Base-by-base conservation (phyloP, 1,284 basidiomycete species). In the Sporisorium exsertum region DNA sequence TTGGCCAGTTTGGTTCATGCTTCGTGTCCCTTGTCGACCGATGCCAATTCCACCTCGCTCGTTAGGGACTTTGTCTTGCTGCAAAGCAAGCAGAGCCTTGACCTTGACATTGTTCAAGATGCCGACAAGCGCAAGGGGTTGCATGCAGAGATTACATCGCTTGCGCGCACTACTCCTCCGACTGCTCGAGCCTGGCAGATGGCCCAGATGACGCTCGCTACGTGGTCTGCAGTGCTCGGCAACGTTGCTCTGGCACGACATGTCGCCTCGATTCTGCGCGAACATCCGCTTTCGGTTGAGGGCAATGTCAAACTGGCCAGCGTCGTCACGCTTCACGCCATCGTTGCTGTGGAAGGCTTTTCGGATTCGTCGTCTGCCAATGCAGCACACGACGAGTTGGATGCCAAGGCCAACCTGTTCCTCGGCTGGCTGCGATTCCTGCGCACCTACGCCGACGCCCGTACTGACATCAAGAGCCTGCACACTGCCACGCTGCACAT, bases 371-470 rank as follows among this genome's bases (percentile, higher is more conserved):
- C 50, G 37, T 43, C n/a, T 6, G 40, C 7, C 16, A 10, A 22
- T 7, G 20, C 32, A 24, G 33, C 70, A 4, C 33, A 40, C n/a
- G 72, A 77, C 45, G 62, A 71, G n/a, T 42, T 72, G 15, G 80
- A 81, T 29, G 75, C 65, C 10, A 60, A 73, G 26, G 78, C 80
- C 29, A 63, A 57, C 26, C 53, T 79, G 5, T 65, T 77, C 51
- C 64, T 81, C 13, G 58, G 58, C 20, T 81, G 80, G 80, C n/a
- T 81, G 18, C 43, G 51, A 1, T 81, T 80, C 76, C 46, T 81
- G n/a, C 78, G 80, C 20, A 58, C 64, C 1, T 69, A 75, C 22
- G 64, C 72, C 15, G 51, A 60, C n/a, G 46, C 47, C 6, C 57
- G 40, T 0, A 56, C 63, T 12, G 46, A 49, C 18, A n/a, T 50